Conservation (phyloP, 345 rosid genomes). For the Eucalyptus polyanthemos region DNA sequence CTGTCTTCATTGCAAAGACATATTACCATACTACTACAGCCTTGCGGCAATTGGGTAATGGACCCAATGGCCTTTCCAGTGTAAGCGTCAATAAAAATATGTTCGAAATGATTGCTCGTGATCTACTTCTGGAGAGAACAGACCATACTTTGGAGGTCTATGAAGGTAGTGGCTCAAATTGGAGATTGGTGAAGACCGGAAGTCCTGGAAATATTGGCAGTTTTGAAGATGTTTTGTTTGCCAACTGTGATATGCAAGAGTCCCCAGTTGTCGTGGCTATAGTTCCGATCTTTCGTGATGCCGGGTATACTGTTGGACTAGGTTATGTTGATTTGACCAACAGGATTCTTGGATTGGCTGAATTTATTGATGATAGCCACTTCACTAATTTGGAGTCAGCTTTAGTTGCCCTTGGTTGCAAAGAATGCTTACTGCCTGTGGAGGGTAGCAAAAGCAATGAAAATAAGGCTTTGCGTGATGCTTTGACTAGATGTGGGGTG, state of each 20-base stretch:
- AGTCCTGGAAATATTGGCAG: conserved; percentile 93
- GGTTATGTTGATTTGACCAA: conserved; percentile 79
- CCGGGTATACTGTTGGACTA: conserved; percentile 64
- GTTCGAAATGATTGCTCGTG: conserved; percentile 80
- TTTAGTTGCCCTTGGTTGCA: conserved; percentile 87
- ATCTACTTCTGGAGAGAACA: conserved; percentile 84
- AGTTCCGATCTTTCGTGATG: conserved; percentile 48
- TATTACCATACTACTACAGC: conserved; percentile 87
- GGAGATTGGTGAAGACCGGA: conserved; percentile 75
- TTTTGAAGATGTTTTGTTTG: conserved; percentile 93
- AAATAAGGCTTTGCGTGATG: conserved; percentile 45
- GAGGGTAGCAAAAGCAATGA: conserved; percentile 56
- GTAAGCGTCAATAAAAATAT: conserved; percentile 74
- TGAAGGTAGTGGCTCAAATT: conserved; percentile 86
- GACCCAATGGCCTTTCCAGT: conserved; percentile 68
- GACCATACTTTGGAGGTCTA: conserved; percentile 86
- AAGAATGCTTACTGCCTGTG: conserved; percentile 84
- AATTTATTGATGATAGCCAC: conserved; percentile 91
- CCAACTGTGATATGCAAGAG: conserved; percentile 93
- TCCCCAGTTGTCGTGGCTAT: conserved; percentile 75
- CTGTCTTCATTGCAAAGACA: conserved; percentile 81
- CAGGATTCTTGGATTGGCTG: conserved; percentile 72
- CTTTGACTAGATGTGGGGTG: conserved; percentile 59
- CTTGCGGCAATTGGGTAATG: conserved; percentile 67
- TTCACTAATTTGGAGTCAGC: conserved; percentile 89